phyloP scores from a whole-genome alignment of 352 stramenopile genomes.

The Elongisporangium prolatum region DNA sequence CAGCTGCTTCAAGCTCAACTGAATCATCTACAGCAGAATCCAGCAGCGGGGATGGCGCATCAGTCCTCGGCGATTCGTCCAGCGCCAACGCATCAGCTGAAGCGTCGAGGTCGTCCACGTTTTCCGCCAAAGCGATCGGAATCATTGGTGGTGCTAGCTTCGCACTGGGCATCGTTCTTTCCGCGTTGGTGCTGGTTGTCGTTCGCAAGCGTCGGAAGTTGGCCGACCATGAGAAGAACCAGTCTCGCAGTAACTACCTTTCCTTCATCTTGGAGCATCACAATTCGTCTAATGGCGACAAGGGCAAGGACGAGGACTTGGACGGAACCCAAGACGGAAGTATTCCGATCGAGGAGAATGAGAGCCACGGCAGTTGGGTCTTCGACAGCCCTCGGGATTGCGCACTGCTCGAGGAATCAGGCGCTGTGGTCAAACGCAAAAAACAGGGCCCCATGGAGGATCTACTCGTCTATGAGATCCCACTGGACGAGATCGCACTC shows the following conservation, averaged over 20 bases:
- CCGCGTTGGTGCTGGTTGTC: slow-evolving; percentile 27
- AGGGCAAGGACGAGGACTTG: slow-evolving; percentile 17
- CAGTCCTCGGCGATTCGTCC: not conserved
- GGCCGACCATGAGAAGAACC: slow-evolving; percentile 14
- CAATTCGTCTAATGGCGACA: slow-evolving; percentile 7
- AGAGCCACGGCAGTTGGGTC: slow-evolving; percentile 40
- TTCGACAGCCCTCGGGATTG: slow-evolving; percentile 34
- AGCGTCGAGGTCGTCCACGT: slow-evolving; percentile 14
- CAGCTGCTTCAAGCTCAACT: slow-evolving; percentile 6
- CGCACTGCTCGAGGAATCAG: slow-evolving; percentile 27
- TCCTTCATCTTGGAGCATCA: slow-evolving; percentile 22
- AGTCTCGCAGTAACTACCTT: slow-evolving; percentile 19
- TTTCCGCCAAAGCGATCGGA: slow-evolving; percentile 39
- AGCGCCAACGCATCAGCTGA: not conserved
- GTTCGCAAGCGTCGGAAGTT: slow-evolving; percentile 24
- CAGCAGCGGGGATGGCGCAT: slow-evolving; percentile 5
- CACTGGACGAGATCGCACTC: slow-evolving; percentile 59
- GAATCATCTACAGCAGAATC: slow-evolving; percentile 7
- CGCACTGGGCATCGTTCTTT: slow-evolving; percentile 34
- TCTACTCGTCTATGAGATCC: slow-evolving; percentile 72
- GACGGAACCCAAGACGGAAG: slow-evolving; percentile 4
- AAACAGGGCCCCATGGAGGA: slow-evolving; percentile 57
- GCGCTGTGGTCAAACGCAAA: slow-evolving; percentile 47
- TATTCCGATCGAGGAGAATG: slow-evolving; percentile 21
- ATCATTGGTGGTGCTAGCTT: slow-evolving; percentile 54